Conservation (phyloP, 345 rosid species). For the Boechera stricta region DNA sequence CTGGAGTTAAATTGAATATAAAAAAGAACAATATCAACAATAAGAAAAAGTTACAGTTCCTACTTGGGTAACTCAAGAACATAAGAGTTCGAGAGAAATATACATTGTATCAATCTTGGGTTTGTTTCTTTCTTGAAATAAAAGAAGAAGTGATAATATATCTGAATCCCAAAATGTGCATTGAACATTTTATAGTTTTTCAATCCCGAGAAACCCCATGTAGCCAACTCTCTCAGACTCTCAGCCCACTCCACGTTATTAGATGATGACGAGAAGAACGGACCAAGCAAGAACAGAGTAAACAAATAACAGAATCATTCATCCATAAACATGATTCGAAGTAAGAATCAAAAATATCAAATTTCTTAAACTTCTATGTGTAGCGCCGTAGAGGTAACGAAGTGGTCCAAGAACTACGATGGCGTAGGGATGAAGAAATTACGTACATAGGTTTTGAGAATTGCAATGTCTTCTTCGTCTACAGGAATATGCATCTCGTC, state of each 20-base stretch:
- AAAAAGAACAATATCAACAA: not conserved
- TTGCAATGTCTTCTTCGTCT: constrained; percentile 1
- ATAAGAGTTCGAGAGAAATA: not conserved
- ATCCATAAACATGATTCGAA: not conserved
- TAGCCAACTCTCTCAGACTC: not conserved
- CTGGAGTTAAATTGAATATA: not conserved
- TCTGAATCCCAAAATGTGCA: not conserved
- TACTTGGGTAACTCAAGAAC: constrained; percentile 10
- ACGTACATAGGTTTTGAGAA: not conserved
- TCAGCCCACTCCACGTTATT: not conserved
- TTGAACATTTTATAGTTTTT: no score
- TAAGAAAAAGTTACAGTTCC: not conserved
- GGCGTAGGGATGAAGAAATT: not conserved
- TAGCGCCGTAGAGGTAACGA: not conserved
- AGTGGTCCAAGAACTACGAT: not conserved
- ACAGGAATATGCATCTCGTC: not conserved
- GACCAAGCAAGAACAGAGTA: not conserved
- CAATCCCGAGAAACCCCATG: not conserved
- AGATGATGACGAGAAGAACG: not conserved
- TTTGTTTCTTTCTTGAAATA: not conserved
- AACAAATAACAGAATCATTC: not conserved
- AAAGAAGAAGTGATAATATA: not conserved
- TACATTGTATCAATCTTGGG: not conserved
- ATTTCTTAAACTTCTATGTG: not conserved
- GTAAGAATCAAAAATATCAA: no score